phyloP scores from a whole-genome alignment of 2,329 filamentous ascomycete species.

The Sphaceloma murrayae region DNA sequence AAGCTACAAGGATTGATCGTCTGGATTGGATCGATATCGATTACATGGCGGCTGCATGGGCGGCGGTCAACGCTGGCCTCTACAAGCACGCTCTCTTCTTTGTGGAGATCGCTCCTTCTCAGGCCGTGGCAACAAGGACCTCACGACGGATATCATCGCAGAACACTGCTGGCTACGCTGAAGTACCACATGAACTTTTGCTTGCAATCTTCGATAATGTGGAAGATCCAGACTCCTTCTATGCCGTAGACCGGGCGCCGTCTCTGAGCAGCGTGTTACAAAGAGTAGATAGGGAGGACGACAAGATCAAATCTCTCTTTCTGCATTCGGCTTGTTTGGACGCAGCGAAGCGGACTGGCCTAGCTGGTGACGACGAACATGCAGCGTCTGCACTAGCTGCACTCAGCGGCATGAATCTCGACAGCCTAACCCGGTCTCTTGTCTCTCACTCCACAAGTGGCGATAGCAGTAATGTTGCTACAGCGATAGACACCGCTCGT shows the following conservation, averaged over 20 bases:
- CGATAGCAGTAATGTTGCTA: slow-evolving; percentile 53
- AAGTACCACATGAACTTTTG: slow-evolving; percentile 55
- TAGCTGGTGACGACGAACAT: slow-evolving; percentile 49
- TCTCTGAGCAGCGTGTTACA: slow-evolving; percentile 69
- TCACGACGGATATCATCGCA: slow-evolving; percentile 56
- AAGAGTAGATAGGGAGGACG: slow-evolving; percentile 78
- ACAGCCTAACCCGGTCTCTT: slow-evolving; percentile 75
- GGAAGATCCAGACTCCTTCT: slow-evolving; percentile 93
- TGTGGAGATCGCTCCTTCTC: slow-evolving; percentile 50
- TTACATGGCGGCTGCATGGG: slow-evolving; percentile 56
- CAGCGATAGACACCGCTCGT: slow-evolving; percentile 68
- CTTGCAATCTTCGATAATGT: slow-evolving; percentile 82
- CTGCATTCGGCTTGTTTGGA: slow-evolving; percentile 89
- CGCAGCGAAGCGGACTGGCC: slow-evolving; percentile 60
- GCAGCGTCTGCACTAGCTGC: slow-evolving; percentile 63
- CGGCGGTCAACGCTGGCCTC: slow-evolving; percentile 71
- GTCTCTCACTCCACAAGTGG: slow-evolving; percentile 56
- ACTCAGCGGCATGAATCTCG: slow-evolving; percentile 69
- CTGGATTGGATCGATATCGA: slow-evolving; percentile 80
- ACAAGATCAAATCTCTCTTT: slow-evolving; percentile 76
- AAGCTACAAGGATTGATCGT: slow-evolving; percentile 69
- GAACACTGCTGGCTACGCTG: slow-evolving; percentile 36
- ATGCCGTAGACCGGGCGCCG: slow-evolving; percentile 72
- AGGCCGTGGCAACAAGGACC: slow-evolving; percentile 31
- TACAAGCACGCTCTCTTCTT: slow-evolving; percentile 79